Percentiles rank a stretch among this genome's conserved stretches.
These are phyloP conservation scores for Amanita pseudoporphyria DNA, from an alignment of 768 basidiomycete genomes.

Conservation along the genomic window DNA sequence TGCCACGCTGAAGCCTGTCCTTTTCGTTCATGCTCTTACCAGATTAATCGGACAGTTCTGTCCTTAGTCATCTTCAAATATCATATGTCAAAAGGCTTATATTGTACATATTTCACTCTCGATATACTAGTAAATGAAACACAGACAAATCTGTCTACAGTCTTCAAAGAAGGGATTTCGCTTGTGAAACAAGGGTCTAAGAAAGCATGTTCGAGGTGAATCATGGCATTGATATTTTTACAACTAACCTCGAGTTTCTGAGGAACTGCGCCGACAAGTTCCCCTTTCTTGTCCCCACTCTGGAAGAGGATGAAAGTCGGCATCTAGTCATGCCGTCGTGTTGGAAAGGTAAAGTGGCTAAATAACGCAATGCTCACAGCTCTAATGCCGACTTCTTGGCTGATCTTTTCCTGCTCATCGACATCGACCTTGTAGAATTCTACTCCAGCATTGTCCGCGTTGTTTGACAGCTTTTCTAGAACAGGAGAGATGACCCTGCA, in stretches of 20 bases:
- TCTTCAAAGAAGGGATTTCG: not conserved
- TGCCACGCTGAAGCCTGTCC: too few species aligned
- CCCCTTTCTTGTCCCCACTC: conserved; percentile 23
- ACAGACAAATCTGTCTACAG: too few species aligned
- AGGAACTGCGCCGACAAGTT: conserved; percentile 42
- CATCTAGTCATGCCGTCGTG: conserved; percentile 21
- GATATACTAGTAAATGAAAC: too few species aligned
- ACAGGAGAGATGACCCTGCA: conserved; percentile 58
- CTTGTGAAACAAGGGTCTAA: conserved; percentile 9
- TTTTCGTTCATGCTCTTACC: too few species aligned
- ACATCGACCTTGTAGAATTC: conserved; percentile 71
- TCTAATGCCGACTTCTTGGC: conserved; percentile 49
- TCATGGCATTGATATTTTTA: not conserved
- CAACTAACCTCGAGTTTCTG: conserved; percentile 27
- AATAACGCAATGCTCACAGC: conserved; percentile 35
- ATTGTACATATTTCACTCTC: too few species aligned
- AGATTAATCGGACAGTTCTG: too few species aligned
- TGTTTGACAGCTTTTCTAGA: conserved; percentile 45
- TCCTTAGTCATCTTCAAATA: too few species aligned
- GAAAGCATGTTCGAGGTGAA: not conserved
- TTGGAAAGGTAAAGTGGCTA: not conserved
- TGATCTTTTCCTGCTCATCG: conserved; percentile 44
- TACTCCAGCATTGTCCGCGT: conserved; percentile 20
- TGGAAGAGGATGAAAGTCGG: conserved; percentile 32
- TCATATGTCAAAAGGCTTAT: too few species aligned